phyloP scores from a whole-genome alignment of 352 stramenopile genomes.

The Phytophthora colocasiae region DNA sequence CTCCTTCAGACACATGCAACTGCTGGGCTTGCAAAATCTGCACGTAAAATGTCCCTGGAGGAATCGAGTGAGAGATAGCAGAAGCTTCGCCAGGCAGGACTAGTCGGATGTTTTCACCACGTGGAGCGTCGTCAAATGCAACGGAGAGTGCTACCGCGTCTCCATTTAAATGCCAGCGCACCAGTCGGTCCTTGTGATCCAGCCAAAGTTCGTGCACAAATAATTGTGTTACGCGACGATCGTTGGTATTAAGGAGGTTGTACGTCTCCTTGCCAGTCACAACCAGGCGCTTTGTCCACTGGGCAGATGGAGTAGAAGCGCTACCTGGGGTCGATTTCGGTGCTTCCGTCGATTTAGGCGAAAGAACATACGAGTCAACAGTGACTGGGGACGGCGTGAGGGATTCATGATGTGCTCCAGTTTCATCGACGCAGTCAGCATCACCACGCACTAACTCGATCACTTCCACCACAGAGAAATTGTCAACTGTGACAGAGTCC shows the following conservation, averaged over 20 bases:
- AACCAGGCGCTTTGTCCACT: slow-evolving; percentile 78
- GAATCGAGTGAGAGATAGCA: slow-evolving; percentile 78
- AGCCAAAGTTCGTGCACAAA: slow-evolving; percentile 89
- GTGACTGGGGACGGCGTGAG: slow-evolving; percentile 36
- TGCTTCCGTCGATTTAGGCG: slow-evolving; percentile 30
- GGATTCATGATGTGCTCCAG: slow-evolving; percentile 37
- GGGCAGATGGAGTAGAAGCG: slow-evolving; percentile 56
- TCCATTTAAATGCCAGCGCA: slow-evolving; percentile 87
- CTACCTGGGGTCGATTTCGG: slow-evolving; percentile 35
- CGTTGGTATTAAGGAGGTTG: slow-evolving; percentile 62
- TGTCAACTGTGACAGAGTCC: slow-evolving; percentile 77
- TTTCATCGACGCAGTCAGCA: slow-evolving; percentile 69
- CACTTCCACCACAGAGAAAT: slow-evolving; percentile 76
- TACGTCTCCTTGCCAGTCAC: slow-evolving; percentile 89
- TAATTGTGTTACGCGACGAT: slow-evolving; percentile 76
- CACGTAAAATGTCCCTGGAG: slow-evolving; percentile 82
- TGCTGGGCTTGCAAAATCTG: slow-evolving; percentile 80
- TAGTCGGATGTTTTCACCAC: slow-evolving; percentile 80
- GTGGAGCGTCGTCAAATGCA: slow-evolving; percentile 70
- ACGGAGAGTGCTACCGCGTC: slow-evolving; percentile 83
- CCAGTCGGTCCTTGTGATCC: slow-evolving; percentile 83
- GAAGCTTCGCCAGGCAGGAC: slow-evolving; percentile 80
- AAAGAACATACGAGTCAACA: slow-evolving; percentile 42
- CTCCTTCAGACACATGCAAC: slow-evolving; percentile 52
- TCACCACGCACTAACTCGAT: slow-evolving; percentile 77